phyloP scores from a whole-genome alignment of 331 rosid species.

The Phaseolus coccineus region DNA sequence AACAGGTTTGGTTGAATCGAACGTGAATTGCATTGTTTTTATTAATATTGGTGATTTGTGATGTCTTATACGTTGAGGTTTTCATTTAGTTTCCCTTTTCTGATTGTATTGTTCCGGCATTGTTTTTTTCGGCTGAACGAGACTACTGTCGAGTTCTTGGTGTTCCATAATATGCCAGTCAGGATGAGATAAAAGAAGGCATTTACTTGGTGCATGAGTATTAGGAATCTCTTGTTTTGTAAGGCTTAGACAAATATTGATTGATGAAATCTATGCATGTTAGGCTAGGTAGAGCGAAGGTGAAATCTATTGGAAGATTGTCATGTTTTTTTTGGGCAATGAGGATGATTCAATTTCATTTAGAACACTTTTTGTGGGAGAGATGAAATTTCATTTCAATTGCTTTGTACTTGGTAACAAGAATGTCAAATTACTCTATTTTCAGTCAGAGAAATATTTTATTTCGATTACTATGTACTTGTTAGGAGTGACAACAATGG shows the following conservation, averaged over 20 bases:
- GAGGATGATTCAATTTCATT: constrained; percentile 6
- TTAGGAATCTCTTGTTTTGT: constrained; percentile 31
- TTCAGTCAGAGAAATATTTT: background rate
- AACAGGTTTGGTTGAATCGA: too few species aligned
- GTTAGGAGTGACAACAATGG: background rate
- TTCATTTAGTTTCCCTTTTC: constrained; percentile 14
- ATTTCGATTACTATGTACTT: constrained; percentile 14
- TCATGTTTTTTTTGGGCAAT: constrained; percentile 25
- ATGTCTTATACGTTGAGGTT: background rate
- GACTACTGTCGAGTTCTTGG: constrained; percentile 78
- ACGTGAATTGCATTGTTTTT: too few species aligned
- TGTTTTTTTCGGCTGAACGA: constrained; percentile 53
- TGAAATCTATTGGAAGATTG: constrained; percentile 28
- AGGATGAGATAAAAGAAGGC: constrained; percentile 81
- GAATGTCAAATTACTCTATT: constrained; percentile 1
- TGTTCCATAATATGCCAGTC: constrained; percentile 67
- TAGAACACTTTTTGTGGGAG: background rate
- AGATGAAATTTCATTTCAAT: constrained; percentile 7
- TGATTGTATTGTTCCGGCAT: constrained; percentile 52
- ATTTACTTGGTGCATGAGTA: constrained; percentile 66
- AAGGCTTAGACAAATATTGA: background rate
- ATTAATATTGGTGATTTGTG: background rate
- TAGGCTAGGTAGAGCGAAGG: constrained; percentile 32
- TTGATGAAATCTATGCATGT: constrained; percentile 33
- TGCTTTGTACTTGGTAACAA: constrained; percentile 8